Evolutionary conservation across 208 protist species (phyloP).

Genomic region (Zelonia costaricensis): DNA sequence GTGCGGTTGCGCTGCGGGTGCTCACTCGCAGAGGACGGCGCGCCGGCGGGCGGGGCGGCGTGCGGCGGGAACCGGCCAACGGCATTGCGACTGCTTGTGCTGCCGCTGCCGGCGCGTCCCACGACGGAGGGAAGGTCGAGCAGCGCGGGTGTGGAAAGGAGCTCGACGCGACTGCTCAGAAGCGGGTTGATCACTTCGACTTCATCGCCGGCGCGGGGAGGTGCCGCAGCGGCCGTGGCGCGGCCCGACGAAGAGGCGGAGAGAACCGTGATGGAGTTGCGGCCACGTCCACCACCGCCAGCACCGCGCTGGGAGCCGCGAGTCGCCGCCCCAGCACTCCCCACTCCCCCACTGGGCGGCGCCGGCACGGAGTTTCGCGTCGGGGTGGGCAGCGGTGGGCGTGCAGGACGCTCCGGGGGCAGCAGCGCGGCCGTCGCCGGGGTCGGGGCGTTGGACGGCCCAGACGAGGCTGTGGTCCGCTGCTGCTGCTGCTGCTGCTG

Average conservation of each 20-base stretch:
- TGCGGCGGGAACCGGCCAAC: not conserved
- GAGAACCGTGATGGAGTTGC: not conserved
- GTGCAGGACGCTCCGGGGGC: not conserved
- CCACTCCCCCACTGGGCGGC: too few relatives aligned
- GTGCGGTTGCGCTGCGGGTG: too few relatives aligned
- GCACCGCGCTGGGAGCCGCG: too few relatives aligned
- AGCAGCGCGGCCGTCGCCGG: conserved; percentile 1
- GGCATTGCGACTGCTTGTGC: not conserved
- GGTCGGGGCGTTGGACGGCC: not conserved
- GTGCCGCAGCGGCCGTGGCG: not conserved
- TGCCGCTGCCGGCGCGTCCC: conserved; percentile 10
- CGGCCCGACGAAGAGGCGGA: not conserved
- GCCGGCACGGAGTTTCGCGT: not conserved
- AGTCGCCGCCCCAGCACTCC: not conserved
- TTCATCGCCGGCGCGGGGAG: not conserved
- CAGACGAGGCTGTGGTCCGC: conserved; percentile 2
- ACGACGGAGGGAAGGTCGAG: conserved; percentile 16
- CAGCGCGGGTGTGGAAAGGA: conserved; percentile 33
- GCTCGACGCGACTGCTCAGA: conserved; percentile 37
- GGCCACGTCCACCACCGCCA: too few relatives aligned
- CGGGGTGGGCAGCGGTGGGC: not conserved
- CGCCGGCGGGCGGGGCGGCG: not conserved
- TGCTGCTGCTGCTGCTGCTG: conserved; percentile 27
- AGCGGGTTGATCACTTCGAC: not conserved
- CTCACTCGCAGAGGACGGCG: too few relatives aligned